Conservation (phyloP, 2,329 filamentous ascomycete genomes). For the Cladosporium sp. region DNA sequence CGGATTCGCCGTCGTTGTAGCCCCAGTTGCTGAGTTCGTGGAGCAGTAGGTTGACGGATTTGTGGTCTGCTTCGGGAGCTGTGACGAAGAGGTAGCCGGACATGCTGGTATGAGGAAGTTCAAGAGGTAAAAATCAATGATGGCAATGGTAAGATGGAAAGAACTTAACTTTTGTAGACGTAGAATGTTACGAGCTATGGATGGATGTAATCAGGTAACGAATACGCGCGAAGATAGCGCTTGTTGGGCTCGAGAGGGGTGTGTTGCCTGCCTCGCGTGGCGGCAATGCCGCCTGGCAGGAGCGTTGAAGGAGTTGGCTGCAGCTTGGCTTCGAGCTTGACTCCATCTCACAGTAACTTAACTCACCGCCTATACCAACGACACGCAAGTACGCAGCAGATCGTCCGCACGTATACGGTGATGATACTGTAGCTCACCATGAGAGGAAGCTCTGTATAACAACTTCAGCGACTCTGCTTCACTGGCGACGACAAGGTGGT, state of each 20-base stretch:
- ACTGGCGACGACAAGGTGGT: neutral
- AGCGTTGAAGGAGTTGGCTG: neutral
- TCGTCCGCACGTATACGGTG: neutral
- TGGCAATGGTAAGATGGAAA: neutral
- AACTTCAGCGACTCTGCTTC: neutral
- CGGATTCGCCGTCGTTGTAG: slow-evolving; percentile 4
- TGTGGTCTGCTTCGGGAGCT: slow-evolving; percentile 20
- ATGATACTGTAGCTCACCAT: too few species aligned
- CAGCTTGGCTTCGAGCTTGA: neutral
- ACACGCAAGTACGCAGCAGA: neutral
- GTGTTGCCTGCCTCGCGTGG: neutral
- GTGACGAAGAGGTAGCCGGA: slow-evolving; percentile 23
- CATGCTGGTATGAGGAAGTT: neutral
- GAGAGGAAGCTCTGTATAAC: neutral
- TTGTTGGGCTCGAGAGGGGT: neutral
- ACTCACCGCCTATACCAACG: neutral
- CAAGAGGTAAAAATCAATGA: too few species aligned
- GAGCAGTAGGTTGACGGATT: slow-evolving; percentile 23
- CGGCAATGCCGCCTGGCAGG: slow-evolving; percentile 3
- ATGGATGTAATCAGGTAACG: too few species aligned
- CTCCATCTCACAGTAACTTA: neutral
- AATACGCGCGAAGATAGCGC: neutral
- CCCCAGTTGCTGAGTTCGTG: slow-evolving; percentile 22
- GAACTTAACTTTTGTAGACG: neutral
- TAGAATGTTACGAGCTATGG: too few species aligned